Percentiles rank a stretch among this genome's conserved stretches.
Conservation (phyloP, 73 alveolate genomes). For the Symbiodinium pilosum region DNA sequence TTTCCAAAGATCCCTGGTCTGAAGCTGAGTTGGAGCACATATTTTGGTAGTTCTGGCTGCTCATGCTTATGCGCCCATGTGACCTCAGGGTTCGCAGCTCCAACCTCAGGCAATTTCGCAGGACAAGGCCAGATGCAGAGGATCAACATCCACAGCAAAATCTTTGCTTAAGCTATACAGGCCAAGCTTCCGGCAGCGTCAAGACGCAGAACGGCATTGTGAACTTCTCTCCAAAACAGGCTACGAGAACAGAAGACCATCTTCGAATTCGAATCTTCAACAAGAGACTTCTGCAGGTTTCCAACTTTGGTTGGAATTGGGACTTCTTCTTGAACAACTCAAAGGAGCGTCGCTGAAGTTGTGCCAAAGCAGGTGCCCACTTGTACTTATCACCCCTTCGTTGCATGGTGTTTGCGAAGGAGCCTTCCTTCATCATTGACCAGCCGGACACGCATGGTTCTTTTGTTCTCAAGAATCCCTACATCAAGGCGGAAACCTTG, state of each 20-base stretch:
- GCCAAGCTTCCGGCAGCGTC: conserved; percentile 36
- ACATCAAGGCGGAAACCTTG: not conserved
- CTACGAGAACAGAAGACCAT: not conserved
- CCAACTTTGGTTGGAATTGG: conserved; percentile 93
- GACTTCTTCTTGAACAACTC: conserved; percentile 38
- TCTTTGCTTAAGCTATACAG: too few relatives aligned
- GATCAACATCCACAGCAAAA: too few relatives aligned
- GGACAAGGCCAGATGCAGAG: not conserved
- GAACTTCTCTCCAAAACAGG: conserved; percentile 82
- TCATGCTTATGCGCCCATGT: too few relatives aligned
- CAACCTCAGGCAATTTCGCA: not conserved
- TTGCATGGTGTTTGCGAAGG: not conserved
- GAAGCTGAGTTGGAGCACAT: not conserved
- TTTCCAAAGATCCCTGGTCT: not conserved
- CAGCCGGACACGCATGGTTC: conserved; percentile 74
- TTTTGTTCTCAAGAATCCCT: conserved; percentile 55
- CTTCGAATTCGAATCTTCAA: not conserved
- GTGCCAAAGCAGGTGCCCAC: not conserved
- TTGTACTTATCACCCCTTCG: not conserved
- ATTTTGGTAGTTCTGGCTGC: too few relatives aligned
- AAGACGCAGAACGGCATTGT: conserved; percentile 51
- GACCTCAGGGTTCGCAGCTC: not conserved
- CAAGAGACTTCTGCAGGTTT: conserved; percentile 47
- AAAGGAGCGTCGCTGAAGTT: not conserved
- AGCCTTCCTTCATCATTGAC: conserved; percentile 57